These are phyloP conservation scores for Phanerochaete carnosa DNA, from an alignment of 768 basidiomycete genomes.

Conservation along the genomic window DNA sequence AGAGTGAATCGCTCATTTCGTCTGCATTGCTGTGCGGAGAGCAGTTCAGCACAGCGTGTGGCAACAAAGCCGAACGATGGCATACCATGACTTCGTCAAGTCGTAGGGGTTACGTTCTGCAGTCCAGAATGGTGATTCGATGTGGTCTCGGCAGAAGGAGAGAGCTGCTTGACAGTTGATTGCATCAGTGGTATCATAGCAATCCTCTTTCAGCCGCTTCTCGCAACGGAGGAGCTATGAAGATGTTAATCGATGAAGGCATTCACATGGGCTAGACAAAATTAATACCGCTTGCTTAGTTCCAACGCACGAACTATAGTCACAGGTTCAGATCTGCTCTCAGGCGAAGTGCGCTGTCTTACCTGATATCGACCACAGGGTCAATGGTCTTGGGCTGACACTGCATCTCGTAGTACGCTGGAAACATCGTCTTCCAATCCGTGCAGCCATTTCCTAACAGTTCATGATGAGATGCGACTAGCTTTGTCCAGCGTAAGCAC, in stretches of 20 bases:
- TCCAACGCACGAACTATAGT: conserved; percentile 31
- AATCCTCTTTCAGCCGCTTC: conserved; percentile 33
- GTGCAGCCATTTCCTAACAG: conserved; percentile 39
- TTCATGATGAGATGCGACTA: not conserved
- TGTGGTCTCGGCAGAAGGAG: conserved; percentile 32
- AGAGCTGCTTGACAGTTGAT: conserved; percentile 38
- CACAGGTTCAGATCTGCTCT: conserved; percentile 7
- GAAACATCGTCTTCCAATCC: conserved; percentile 32
- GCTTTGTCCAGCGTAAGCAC: not conserved
- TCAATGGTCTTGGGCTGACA: conserved; percentile 48
- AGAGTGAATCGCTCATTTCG: conserved; percentile 41
- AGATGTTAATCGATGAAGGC: not conserved
- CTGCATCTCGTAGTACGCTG: conserved; percentile 46
- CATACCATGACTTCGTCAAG: conserved; percentile 52
- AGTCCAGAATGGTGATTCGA: not conserved
- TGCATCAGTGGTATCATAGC: conserved; percentile 38
- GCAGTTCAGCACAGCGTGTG: not conserved
- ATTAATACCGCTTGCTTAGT: conserved; percentile 35
- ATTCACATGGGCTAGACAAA: conserved; percentile 24
- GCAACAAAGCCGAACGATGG: not conserved
- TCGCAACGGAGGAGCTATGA: conserved; percentile 41
- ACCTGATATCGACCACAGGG: conserved; percentile 46
- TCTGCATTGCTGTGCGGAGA: conserved; percentile 28
- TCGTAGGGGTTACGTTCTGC: conserved; percentile 57
- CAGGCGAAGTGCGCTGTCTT: not conserved